Conservation (phyloP, 31 red algal genomes). For the Odonthalia washingtoniensis region DNA sequence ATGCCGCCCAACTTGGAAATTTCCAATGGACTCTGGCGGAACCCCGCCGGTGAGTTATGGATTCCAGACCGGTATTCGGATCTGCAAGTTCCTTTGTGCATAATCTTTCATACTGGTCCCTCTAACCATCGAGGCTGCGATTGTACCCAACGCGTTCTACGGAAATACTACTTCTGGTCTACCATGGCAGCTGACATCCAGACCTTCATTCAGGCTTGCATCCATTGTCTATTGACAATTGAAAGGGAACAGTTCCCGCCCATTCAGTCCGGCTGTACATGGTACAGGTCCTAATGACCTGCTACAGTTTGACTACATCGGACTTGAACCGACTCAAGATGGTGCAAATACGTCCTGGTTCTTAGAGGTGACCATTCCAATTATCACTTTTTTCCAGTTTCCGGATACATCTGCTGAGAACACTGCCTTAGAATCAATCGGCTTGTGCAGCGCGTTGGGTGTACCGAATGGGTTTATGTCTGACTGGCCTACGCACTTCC, state of each 20-base stretch:
- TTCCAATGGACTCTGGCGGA: not conserved
- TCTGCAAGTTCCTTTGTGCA: slow-evolving; percentile 8
- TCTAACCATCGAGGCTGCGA: not conserved
- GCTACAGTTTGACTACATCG: slow-evolving; percentile 17
- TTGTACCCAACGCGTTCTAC: not conserved
- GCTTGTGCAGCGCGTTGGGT: not conserved
- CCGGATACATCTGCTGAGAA: slow-evolving; percentile 5
- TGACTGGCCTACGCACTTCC: slow-evolving; percentile 17
- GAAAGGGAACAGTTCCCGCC: slow-evolving; percentile 10
- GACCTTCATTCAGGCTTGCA: not conserved
- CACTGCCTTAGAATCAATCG: not conserved
- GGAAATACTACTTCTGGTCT: slow-evolving; percentile 1
- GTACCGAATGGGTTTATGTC: not conserved
- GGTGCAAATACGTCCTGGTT: not conserved
- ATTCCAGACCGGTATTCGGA: slow-evolving; percentile 17
- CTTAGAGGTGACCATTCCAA: slow-evolving; percentile 1
- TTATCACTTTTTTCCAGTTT: not conserved
- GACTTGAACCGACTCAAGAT: not conserved
- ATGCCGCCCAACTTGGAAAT: not conserved
- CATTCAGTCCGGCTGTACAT: not conserved
- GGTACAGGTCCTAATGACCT: not conserved
- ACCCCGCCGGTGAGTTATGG: slow-evolving; percentile 2
- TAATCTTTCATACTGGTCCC: slow-evolving; percentile 23
- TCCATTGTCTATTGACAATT: slow-evolving; percentile 26
- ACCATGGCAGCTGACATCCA: slow-evolving; percentile 6